Percentiles rank a stretch among this genome's conserved stretches.
Conservation (phyloP, 1,284 basidiomycete genomes). For the Fomitopsis betulina region DNA sequence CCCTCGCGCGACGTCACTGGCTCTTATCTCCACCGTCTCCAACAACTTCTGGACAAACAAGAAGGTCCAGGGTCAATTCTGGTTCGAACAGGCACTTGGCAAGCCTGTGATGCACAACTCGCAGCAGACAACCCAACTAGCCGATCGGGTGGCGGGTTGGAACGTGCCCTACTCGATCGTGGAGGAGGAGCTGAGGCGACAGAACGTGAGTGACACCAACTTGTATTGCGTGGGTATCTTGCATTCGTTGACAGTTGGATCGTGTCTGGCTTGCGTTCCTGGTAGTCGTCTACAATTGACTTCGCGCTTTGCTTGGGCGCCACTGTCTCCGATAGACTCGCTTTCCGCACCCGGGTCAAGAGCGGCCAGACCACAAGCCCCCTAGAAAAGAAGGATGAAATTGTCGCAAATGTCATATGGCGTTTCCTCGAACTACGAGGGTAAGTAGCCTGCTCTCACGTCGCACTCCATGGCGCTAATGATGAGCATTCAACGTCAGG, state of each 20-base stretch:
- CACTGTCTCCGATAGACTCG: slow-evolving; percentile 75
- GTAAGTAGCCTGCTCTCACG: slow-evolving; percentile 35
- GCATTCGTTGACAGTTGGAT: slow-evolving; percentile 4
- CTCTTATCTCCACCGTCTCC: slow-evolving; percentile 74
- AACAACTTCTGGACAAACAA: slow-evolving; percentile 79
- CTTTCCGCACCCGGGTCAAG: slow-evolving; percentile 70
- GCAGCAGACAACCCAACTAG: slow-evolving; percentile 77
- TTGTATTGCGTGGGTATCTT: slow-evolving; percentile 2
- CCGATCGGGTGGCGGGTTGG: slow-evolving; percentile 91
- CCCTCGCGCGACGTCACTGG: slow-evolving; percentile 87
- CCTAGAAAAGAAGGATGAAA: slow-evolving; percentile 97
- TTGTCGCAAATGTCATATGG: slow-evolving; percentile 98
- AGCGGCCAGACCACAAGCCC: slow-evolving; percentile 32
- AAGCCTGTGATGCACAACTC: slow-evolving; percentile 71
- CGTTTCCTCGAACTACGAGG: slow-evolving; percentile 94
- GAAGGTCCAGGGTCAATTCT: slow-evolving; percentile 69
- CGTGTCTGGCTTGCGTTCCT: slow-evolving; percentile 6
- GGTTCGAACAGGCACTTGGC: slow-evolving; percentile 62
- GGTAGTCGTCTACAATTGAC: slow-evolving; percentile 93
- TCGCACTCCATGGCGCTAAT: neutral
- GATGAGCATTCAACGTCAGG: slow-evolving; percentile 33
- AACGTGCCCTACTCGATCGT: slow-evolving; percentile 84
- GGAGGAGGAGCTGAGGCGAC: slow-evolving; percentile 92
- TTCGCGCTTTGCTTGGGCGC: slow-evolving; percentile 93
- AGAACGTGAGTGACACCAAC: slow-evolving; percentile 72